These are phyloP conservation scores for Inga leiocalycina DNA, from an alignment of 306 rosid species.

Conservation along the genomic window DNA sequence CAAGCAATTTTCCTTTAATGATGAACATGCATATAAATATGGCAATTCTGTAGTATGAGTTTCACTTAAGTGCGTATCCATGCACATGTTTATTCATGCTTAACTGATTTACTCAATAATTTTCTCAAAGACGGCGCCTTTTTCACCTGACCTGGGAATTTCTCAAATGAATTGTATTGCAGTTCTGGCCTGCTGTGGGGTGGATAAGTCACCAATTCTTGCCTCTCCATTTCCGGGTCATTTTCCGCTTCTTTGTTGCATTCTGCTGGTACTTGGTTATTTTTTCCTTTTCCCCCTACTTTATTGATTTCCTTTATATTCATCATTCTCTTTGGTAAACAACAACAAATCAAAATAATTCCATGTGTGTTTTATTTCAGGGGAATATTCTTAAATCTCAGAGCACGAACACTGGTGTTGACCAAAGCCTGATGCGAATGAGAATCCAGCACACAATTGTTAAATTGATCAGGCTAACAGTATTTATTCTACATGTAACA, in stretches of 20 bases:
- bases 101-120: not conserved
- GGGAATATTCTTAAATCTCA: constrained; percentile 87
- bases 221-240: constrained; percentile 86
- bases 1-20: not conserved
- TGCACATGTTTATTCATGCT: not conserved
- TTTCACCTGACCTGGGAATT: constrained; percentile 13
- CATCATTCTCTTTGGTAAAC: constrained; percentile 22
- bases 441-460: not conserved
- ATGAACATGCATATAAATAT: not conserved
- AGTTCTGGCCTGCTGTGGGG: constrained; percentile 94
- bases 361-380: constrained; percentile 41
- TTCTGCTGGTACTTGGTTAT: constrained; percentile 66
- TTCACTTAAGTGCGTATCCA: not conserved
- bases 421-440: constrained; percentile 53
- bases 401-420: constrained; percentile 66
- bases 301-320: not conserved
- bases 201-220: constrained; percentile 87
- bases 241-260: constrained; percentile 76
- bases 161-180: constrained; percentile 42
- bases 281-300: not conserved
- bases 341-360: not conserved
- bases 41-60: not conserved
- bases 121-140: not conserved
- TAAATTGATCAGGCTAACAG: not conserved
- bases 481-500: too few relatives aligned